Conservation (phyloP, 2,329 filamentous ascomycete genomes). For the Tolypocladium ovalisporum region DNA sequence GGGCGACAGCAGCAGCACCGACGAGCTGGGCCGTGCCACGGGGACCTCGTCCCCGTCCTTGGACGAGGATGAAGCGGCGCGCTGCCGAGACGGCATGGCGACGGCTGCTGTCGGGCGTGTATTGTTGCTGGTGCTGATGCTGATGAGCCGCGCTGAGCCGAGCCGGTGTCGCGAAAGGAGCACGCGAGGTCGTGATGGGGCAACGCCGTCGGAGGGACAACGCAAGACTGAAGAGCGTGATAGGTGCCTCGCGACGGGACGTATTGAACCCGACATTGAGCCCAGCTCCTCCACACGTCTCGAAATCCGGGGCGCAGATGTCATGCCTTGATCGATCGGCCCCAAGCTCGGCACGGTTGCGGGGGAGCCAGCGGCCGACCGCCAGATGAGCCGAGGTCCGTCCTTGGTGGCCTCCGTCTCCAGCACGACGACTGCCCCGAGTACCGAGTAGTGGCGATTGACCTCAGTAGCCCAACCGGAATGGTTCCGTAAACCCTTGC, state of each 20-base stretch:
- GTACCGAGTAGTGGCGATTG: no score
- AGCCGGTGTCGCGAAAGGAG: not conserved
- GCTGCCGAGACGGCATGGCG: not conserved
- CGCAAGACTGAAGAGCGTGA: not conserved
- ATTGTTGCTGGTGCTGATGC: not conserved
- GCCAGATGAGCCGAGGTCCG: slow-evolving; percentile 5
- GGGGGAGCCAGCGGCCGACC: not conserved
- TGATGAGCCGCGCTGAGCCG: not conserved
- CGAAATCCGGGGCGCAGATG: slow-evolving; percentile 1
- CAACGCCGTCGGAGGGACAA: not conserved
- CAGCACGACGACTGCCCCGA: no score
- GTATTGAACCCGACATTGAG: not conserved
- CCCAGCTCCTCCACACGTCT: not conserved
- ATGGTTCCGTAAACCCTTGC: no score
- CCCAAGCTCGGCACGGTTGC: not conserved
- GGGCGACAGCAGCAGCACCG: slow-evolving; percentile 76
- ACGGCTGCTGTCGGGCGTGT: not conserved
- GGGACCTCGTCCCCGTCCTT: slow-evolving; percentile 15
- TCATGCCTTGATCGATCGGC: not conserved
- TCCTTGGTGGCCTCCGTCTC: not conserved
- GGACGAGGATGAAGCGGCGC: slow-evolving; percentile 3
- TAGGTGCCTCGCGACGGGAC: not conserved
- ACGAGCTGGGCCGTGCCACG: slow-evolving; percentile 56
- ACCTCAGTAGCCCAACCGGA: no score
- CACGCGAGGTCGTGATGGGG: not conserved